Evolutionary conservation across 176 grass and related monocot species (phyloP), one percentile per base, ranked within the genome.

Genomic region (Guadua angustifolia): DNA sequence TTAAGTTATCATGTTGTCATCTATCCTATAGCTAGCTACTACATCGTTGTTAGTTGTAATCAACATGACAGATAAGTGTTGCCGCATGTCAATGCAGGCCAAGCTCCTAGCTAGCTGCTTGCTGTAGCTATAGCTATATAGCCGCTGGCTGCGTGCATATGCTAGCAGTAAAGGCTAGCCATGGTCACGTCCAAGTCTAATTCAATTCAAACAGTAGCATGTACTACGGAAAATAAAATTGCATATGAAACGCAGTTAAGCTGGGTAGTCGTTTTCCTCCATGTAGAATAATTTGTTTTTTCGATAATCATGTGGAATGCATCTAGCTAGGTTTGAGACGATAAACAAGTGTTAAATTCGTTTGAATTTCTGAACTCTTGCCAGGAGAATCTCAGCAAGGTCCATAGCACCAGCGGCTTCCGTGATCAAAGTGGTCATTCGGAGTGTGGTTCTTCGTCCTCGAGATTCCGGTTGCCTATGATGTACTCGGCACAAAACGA

Each of bases 361-460:
- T 17, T 9, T 85, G 4, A 42, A 36, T 43, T 69, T 69, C 9
- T 8, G 9, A 69, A 43, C 38, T 71, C 5, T 71, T 71, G n/a
- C 3, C 33, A 90, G 84, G 84, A 90, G 79, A 87, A 42, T n/a
- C 47, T 45, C 42, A 52, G 58, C 70, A 89, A 44, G 70, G 69
- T 25, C 2, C 69, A 84, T 67, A 39, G 69, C 60, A 33, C 32
- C 68, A 84, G 51, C 46, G 74, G 84, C 84, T 64, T 69, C 13
- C 68, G 53, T 43, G 80, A 83, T 35, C 64, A 91, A 17, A 29
- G 16, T 9, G 6, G 6, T 0, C 81, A 82, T 68, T 47, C 72
- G 63, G 90, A 92, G 46, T 76, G 79, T 21, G 90, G 88, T 50
- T 91, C 85, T 36, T 75, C 88, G 2, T 90, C 91, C 26, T 60